Base-by-base conservation (phyloP, 768 basidiomycete genomes). In the Calocybe cyanea region DNA sequence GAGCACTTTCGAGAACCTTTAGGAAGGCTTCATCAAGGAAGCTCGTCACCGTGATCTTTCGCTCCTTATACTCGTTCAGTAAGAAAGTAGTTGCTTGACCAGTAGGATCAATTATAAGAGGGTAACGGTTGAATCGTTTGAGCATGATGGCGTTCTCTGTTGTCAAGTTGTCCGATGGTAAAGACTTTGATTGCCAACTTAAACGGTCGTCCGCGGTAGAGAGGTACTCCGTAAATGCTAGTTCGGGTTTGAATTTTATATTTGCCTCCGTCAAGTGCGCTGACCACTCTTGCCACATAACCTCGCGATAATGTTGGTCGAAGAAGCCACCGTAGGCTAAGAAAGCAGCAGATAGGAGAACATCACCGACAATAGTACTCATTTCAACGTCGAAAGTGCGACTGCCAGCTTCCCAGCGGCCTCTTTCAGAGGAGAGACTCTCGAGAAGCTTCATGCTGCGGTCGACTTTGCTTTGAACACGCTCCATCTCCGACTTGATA, bases 91-190 rank as follows among this genome's bases (percentile, higher is more conserved):
- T 94, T 5, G 96, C 96, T 62, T 99, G 96, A 13, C 94, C 96
- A 3, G 95, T 96, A 4, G 96, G 96, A 62, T 99, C 96, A 57
- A 99, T 92, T 47, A 99, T 90, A 41, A 98, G 80, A 6, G 96
- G 96, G 64, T 98, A 98, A 15, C 96, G 89, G 58, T 92, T 91
- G 79, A 93, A 97, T 39, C 93, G 85, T 61, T 95, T 93, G 60
- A 99, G 81, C 92, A 98, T 98, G 66, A 98, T 93, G n/a, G 96
- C 96, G 61, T 99, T 99, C 69, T 98, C 96, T 1, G 90, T 92
- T 54, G 92, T 97, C 36, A 99, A 73, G 51, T 89, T 93, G 65
- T 99, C 94, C 4, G 92, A 84, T 1, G 96, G 96, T n/a, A 98
- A 74, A 0, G 91, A 86, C 59, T 92, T 93, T 23, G 92, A 87